A percentile compares a stretch with the other conserved stretches of the same genome.
phyloP scores from a whole-genome alignment of 257 asterid genomes.

The Solanum ossicruentum region DNA sequence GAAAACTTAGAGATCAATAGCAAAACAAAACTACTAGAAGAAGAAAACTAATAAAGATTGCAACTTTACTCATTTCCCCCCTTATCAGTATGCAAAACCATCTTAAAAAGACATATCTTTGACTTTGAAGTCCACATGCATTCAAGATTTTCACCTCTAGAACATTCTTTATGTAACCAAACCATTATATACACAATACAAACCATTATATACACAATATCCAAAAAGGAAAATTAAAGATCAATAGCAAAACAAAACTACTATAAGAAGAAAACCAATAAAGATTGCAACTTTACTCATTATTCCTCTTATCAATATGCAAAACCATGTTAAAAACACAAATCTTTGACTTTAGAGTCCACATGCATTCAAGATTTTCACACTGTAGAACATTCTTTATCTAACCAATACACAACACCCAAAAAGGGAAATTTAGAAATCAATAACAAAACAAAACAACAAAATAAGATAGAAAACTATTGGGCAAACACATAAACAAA shows the following conservation, averaged over 20 bases:
- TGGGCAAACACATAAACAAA: not conserved
- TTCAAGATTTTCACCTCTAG: not conserved
- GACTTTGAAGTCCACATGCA: conserved; percentile 23
- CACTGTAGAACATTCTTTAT: not conserved
- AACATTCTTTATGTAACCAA: not conserved
- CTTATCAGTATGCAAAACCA: not conserved
- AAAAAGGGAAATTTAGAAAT: not conserved
- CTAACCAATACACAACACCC: not conserved
- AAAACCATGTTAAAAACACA: not conserved
- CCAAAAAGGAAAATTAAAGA: not conserved
- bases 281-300: conserved; percentile 10
- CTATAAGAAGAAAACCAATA: not conserved
- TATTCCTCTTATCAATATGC: not conserved
- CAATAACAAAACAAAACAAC: not conserved
- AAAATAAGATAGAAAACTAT: not conserved
- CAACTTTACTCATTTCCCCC: not conserved
- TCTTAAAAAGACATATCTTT: not conserved
- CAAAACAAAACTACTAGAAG: not conserved
- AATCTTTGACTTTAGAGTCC: not conserved
- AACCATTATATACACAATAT: not conserved
- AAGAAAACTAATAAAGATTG: not conserved
- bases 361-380: conserved; percentile 25
- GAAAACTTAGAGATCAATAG: not conserved
- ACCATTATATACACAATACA: not conserved
- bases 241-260: not conserved